A percentile compares a stretch with the other conserved stretches of the same genome.
Evolutionary conservation across 1,284 basidiomycete species (phyloP).

Genomic region (Pseudozyma tsukubaensis): DNA sequence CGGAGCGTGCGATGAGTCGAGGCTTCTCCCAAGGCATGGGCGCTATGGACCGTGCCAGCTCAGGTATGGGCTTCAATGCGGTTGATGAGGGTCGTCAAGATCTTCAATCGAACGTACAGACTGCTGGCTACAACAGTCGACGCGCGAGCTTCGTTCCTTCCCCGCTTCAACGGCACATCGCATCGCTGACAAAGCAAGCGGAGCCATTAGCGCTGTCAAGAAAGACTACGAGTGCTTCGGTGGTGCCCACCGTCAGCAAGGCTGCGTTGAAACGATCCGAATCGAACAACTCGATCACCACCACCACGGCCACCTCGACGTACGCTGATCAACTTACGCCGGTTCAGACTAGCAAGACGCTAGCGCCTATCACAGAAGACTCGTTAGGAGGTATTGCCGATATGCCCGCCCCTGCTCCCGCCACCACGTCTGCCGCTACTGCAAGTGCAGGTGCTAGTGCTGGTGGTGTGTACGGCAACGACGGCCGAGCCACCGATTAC

Average conservation of each 20-base stretch:
- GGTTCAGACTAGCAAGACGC: slow-evolving; percentile 7
- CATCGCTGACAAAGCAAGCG: slow-evolving; percentile 35
- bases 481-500: not conserved
- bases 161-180: slow-evolving; percentile 54
- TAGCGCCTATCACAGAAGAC: slow-evolving; percentile 41
- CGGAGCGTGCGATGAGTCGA: slow-evolving; percentile 33
- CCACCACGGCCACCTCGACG: not conserved
- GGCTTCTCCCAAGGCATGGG: slow-evolving; percentile 44
- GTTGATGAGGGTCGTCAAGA: slow-evolving; percentile 33
- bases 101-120: slow-evolving; percentile 28
- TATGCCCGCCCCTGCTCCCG: slow-evolving; percentile 29
- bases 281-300: slow-evolving; percentile 9
- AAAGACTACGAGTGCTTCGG: not conserved
- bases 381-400: slow-evolving; percentile 36
- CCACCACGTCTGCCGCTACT: not conserved
- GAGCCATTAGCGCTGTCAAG: slow-evolving; percentile 9
- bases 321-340: slow-evolving; percentile 9
- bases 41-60: slow-evolving; percentile 33
- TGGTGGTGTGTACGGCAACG: not conserved
- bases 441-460: too few species aligned
- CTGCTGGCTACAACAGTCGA: slow-evolving; percentile 6
- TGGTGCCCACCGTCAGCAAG: slow-evolving; percentile 1
- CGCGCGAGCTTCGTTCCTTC: slow-evolving; percentile 22
- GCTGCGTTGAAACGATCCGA: slow-evolving; percentile 12
- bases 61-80: slow-evolving; percentile 17